Base-by-base conservation (phyloP, 2,329 filamentous ascomycete species). In the Chaetomium strumarium region DNA sequence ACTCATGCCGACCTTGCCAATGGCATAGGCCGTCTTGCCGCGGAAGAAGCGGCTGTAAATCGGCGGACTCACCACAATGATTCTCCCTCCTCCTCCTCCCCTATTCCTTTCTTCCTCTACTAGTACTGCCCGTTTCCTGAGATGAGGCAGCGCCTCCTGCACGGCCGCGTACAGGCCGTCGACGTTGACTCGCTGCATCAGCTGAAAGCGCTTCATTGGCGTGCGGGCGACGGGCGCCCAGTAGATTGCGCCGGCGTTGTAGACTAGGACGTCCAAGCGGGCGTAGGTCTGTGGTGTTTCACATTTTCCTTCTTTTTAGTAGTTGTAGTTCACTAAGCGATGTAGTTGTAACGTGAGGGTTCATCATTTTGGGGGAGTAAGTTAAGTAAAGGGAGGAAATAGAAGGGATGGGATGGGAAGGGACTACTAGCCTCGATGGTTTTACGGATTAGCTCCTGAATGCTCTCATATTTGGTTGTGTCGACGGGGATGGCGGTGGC, bases 241-340 rank as follows among this genome's bases (percentile, higher is more conserved):
- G 84, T 85, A 93, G 59, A 95, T 90, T 2, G 89, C 89, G 38
- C 89, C 89, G 0, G 85, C 84, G 66, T 93, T 95, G 73, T 95
- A 95, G 45, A 93, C 68, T 2, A 95, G 70, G 0, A 86, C 84
- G 64, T 93, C 88, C 3, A 95, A 72, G 19, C 78, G 78, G 40
- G 77, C 76, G 61, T 86, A 85, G 5, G 67, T 72, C 62, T 80
- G 30, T 7, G n/a, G 5, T 13, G 45, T n/a, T n/a, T n/a, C n/a
- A n/a, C n/a, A n/a, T n/a, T n/a, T 41, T 16, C 6, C 34, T 41
- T 11, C 8, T 12, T 30, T n/a, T 33, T 14, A 16, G 58, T 11
- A n/a, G 7, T 24, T 24, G 24, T 24, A 24, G n/a, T n/a, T n/a
- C n/a, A n/a, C n/a, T n/a, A n/a, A n/a, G n/a, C n/a, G n/a, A n/a